These are phyloP conservation scores for Eustoma russellianum DNA, from an alignment of 257 asterid genomes.

Conservation along the genomic window DNA sequence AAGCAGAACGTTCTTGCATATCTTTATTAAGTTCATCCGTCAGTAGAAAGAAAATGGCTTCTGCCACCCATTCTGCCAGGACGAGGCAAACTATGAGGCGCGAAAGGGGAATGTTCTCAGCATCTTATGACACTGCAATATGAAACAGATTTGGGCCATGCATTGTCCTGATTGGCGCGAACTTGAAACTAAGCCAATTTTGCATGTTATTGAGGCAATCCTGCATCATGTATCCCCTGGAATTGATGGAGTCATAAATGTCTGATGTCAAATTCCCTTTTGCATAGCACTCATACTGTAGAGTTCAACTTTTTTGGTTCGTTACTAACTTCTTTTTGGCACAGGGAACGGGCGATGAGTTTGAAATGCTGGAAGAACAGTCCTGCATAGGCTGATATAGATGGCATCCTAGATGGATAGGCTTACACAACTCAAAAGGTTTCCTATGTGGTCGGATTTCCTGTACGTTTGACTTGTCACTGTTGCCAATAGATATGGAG, in stretches of 20 bases:
- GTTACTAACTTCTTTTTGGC: background rate
- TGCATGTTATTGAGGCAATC: conserved; percentile 38
- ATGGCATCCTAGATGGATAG: conserved; percentile 34
- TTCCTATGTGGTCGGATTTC: conserved; percentile 48
- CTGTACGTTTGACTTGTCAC: background rate
- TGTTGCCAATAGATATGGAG: background rate
- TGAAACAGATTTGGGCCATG: conserved; percentile 50
- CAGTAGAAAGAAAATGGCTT: conserved; percentile 19
- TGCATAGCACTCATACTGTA: background rate
- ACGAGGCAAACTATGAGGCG: conserved; percentile 14
- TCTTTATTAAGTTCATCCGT: background rate
- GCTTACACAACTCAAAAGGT: conserved; percentile 46
- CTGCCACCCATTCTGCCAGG: conserved; percentile 20
- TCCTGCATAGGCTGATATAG: conserved; percentile 26
- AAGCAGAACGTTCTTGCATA: background rate
- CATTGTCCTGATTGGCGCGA: conserved; percentile 44
- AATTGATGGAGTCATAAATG: conserved; percentile 39
- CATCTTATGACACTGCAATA: conserved; percentile 43
- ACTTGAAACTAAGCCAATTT: conserved; percentile 41
- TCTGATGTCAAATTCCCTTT: conserved; percentile 5
- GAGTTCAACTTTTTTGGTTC: background rate
- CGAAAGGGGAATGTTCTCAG: conserved; percentile 23
- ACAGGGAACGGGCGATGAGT: conserved; percentile 33
- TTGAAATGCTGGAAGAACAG: conserved; percentile 25
- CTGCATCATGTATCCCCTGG: conserved; percentile 50